A percentile compares a stretch with the other conserved stretches of the same genome.
phyloP scores from a whole-genome alignment of 2,329 filamentous ascomycete genomes.

The Magnaporthiopsis rhizophila region DNA sequence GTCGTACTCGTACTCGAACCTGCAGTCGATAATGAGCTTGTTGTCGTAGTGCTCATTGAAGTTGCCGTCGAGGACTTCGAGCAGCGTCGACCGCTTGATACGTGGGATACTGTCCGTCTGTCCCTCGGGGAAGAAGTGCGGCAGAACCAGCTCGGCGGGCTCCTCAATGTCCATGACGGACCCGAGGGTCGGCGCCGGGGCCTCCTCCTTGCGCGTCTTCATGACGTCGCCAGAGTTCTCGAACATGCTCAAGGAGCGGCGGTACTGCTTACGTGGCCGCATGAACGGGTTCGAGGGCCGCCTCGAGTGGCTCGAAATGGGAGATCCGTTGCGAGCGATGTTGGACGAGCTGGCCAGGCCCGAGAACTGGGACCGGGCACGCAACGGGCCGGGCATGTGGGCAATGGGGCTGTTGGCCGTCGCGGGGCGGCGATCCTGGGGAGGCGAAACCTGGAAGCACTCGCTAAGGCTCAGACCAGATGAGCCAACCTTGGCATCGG shows the following conservation, averaged over 20 bases:
- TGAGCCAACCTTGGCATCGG: constrained; percentile 27
- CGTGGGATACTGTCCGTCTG: constrained; percentile 81
- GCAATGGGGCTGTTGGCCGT: constrained; percentile 47
- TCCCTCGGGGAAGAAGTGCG: constrained; percentile 75
- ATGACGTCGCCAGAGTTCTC: constrained; percentile 84
- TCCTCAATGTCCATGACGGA: constrained; percentile 82
- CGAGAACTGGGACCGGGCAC: constrained; percentile 57
- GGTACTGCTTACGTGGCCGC: constrained; percentile 79
- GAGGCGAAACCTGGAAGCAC: constrained; percentile 74
- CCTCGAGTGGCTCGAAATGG: constrained; percentile 60
- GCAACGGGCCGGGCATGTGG: constrained; percentile 49
- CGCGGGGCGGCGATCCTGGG: constrained; percentile 56
- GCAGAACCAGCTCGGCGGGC: constrained; percentile 63
- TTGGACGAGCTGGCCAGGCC: constrained; percentile 40
- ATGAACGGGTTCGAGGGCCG: constrained; percentile 64
- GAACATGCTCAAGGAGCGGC: constrained; percentile 96
- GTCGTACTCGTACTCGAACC: constrained; percentile 98
- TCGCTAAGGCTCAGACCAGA: constrained; percentile 62
- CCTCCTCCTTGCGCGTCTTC: constrained; percentile 61
- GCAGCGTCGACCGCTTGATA: constrained; percentile 72
- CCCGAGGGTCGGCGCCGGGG: constrained; percentile 48
- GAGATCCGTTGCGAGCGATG: constrained; percentile 64
- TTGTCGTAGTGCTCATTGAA: constrained; percentile 70
- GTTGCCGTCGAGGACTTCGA: constrained; percentile 81
- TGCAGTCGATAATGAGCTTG: constrained; percentile 86